Percentiles rank a stretch among this genome's conserved stretches.
Conservation (phyloP, 2,329 filamentous ascomycete genomes). For the Sclerotinia glacialis region DNA sequence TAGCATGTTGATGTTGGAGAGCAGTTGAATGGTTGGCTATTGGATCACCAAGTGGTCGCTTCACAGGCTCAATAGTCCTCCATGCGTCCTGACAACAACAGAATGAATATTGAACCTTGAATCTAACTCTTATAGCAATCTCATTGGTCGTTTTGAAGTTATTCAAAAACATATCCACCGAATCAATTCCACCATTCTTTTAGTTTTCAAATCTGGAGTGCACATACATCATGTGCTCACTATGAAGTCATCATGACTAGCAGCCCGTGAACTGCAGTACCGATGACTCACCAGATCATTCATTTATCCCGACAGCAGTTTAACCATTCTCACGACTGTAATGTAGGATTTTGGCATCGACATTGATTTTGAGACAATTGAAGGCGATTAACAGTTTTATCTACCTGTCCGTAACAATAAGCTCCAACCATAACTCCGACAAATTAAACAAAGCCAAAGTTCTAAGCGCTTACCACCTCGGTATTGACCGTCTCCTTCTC, state of each 20-base stretch:
- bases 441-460: neutral
- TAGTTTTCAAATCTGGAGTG: neutral
- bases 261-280: neutral
- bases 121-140: neutral
- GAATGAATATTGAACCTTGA: neutral
- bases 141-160: neutral
- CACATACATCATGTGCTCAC: neutral
- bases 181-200: neutral
- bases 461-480: neutral
- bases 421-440: neutral
- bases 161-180: neutral
- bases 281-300: neutral
- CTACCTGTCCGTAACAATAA: neutral
- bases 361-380: neutral
- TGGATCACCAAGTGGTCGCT: neutral
- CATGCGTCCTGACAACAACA: neutral
- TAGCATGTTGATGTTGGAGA: neutral
- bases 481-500: neutral
- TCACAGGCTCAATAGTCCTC: neutral
- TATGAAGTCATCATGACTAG: neutral
- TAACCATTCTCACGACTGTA: neutral
- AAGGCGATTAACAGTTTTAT: neutral
- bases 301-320: neutral
- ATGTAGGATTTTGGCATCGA: neutral
- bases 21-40: neutral